Percentiles rank a stretch among this genome's conserved stretches.
phyloP scores from a whole-genome alignment of 139 green algal genomes.

The Auxenochlorella protothecoides region DNA sequence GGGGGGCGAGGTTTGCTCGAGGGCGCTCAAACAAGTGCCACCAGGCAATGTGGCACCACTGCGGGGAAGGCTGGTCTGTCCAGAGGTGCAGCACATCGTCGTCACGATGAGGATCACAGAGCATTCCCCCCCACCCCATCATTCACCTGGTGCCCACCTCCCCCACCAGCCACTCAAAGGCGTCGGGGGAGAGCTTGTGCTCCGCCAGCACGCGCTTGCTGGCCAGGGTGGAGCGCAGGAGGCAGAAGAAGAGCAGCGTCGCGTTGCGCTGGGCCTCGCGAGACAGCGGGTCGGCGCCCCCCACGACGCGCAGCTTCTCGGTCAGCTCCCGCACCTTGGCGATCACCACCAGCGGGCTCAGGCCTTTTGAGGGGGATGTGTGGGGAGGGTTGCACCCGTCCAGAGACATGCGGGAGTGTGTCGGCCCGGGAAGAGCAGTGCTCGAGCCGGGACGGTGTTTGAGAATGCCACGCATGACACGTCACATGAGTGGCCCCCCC shows the following conservation, averaged over 20 bases:
- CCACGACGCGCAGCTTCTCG: constrained; percentile 38
- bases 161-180: constrained; percentile 86
- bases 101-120: too few species aligned
- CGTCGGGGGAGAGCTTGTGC: constrained; percentile 65
- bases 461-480: too few species aligned
- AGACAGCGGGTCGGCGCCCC: constrained; percentile 66
- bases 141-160: constrained; percentile 58
- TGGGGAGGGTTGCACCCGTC: too few species aligned
- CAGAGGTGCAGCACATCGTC: too few species aligned
- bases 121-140: too few species aligned
- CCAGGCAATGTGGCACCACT: too few species aligned
- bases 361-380: constrained; percentile 5
- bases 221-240: constrained; percentile 75
- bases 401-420: too few species aligned
- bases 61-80: too few species aligned
- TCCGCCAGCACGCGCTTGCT: constrained; percentile 80
- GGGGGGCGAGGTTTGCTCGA: neutral
- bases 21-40: too few species aligned
- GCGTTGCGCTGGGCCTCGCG: constrained; percentile 91
- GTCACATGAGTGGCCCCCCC: too few species aligned
- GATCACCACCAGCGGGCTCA: constrained; percentile 56
- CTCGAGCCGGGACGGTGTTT: too few species aligned
- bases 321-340: constrained; percentile 48
- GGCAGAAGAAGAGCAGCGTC: constrained; percentile 81
- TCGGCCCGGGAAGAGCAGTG: too few species aligned